phyloP scores from a whole-genome alignment of 805 yeast species.

The Priceomyces melissophilus region DNA sequence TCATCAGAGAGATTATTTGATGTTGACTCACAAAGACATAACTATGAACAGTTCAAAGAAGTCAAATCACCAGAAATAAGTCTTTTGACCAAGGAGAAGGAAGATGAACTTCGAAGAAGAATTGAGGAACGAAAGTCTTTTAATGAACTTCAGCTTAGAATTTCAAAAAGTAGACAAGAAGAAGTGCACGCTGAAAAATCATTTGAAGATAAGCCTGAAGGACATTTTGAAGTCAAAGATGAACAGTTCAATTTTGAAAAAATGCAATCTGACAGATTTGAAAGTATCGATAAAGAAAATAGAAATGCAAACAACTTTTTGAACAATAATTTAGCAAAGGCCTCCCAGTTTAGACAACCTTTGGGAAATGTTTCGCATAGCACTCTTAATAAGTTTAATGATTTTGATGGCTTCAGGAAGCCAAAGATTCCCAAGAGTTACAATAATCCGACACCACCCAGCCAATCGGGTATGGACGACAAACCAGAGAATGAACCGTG shows the following conservation, averaged over 20 bases:
- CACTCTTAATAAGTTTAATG: constrained; percentile 10
- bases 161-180: constrained; percentile 6
- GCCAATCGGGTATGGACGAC: background rate
- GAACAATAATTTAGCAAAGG: too few species aligned
- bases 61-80: constrained; percentile 7
- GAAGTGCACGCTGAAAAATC: constrained; percentile 1
- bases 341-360: constrained; percentile 12
- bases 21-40: constrained; percentile 4
- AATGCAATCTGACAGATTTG: background rate
- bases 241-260: background rate
- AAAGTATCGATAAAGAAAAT: too few species aligned
- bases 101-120: constrained; percentile 20
- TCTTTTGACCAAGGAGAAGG: constrained; percentile 16
- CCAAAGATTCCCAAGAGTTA: constrained; percentile 25
- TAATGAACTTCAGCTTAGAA: constrained; percentile 13
- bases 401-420: constrained; percentile 27
- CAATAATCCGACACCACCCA: constrained; percentile 2
- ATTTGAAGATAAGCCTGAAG: background rate
- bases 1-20: background rate
- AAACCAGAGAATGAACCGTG: too few species aligned
- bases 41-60: too few species aligned
- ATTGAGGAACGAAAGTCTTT: constrained; percentile 23
- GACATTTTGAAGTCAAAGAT: background rate
- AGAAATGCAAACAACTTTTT: too few species aligned
- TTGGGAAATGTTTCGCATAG: constrained; percentile 14